Evolutionary conservation across 495 filamentous ascomycete genomes (phyloP), one percentile per base, ranked within the genome.

Genomic region (Schizothecium vesticola): DNA sequence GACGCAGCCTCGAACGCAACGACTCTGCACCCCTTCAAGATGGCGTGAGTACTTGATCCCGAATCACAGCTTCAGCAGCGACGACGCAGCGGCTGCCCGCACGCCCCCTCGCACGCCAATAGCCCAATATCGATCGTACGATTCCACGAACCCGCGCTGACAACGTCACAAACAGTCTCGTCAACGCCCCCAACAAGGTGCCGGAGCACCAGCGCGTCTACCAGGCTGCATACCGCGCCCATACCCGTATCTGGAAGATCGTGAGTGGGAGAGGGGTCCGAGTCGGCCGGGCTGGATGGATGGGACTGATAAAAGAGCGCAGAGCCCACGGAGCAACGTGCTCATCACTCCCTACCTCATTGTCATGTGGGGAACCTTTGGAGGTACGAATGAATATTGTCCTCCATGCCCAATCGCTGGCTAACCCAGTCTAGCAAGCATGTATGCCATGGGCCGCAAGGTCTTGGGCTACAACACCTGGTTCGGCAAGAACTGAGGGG

Each of bases 141-240:
- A 76, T 69, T 24, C 29, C 43, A 66, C 51, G 12, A 51, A 36
- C 28, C 23, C 24, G 5, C 55, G 65, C 56, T 65, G 25, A 65
- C 63, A 26, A n/a, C 22, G 36, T 59, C 61, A 21, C 56, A 31
- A 29, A 58, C 67, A 89, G 89, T 77, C 83, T 90, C 79, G 72
- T 93, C 84, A 84, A 92, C 88, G 91, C 90, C 79, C 85, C 87
- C 78, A 97, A 97, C 87, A 88, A 87, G 78, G 93, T 97, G 75
- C 91, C 89, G 36, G 80, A 90, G 78, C 90, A 92, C 81, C 93
- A 97, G 86, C 84, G 87, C 70, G 80, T 90, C 58, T 94, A 92
- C 84, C 93, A 96, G 83, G 82, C 85, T 61, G 87, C 94, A 73
- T 91, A 92, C 80, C 89, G 76, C 24, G 71, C 77, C 62, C 82